Evolutionary conservation across 805 yeast species (phyloP).

Genomic region (Ogataea populi-albae): DNA sequence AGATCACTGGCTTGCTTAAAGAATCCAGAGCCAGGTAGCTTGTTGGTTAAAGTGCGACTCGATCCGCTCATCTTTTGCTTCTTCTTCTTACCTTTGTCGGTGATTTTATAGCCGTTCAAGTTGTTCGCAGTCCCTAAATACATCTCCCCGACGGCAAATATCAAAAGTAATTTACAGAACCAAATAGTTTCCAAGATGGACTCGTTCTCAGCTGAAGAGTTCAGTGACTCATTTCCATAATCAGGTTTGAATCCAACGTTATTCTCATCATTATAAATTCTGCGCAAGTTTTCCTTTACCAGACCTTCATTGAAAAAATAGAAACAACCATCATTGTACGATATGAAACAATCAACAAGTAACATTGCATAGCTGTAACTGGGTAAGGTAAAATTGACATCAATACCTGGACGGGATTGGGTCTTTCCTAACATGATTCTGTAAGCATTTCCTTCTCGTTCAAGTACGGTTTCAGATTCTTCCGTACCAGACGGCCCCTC

Average conservation of each 20-base stretch:
- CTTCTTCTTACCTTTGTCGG: slow-evolving; percentile 21
- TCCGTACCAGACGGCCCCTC: slow-evolving; percentile 1
- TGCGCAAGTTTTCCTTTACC: slow-evolving; percentile 62
- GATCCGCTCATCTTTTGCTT: slow-evolving; percentile 15
- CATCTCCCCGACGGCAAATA: slow-evolving; percentile 82
- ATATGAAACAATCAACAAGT: slow-evolving; percentile 70
- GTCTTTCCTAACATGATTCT: slow-evolving; percentile 66
- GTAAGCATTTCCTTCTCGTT: slow-evolving; percentile 75
- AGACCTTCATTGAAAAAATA: slow-evolving; percentile 82
- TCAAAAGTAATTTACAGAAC: slow-evolving; percentile 71
- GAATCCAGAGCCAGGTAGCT: slow-evolving; percentile 75
- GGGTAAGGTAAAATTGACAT: slow-evolving; percentile 71
- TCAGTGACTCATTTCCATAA: slow-evolving; percentile 24
- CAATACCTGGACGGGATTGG: slow-evolving; percentile 62
- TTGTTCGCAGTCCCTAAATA: slow-evolving; percentile 73
- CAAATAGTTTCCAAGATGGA: slow-evolving; percentile 72
- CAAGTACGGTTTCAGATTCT: slow-evolving; percentile 52
- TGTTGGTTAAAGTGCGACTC: slow-evolving; percentile 28
- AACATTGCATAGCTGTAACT: slow-evolving; percentile 74
- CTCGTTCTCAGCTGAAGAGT: slow-evolving; percentile 37
- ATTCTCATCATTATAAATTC: slow-evolving; percentile 57
- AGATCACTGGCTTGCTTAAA: slow-evolving; percentile 78
- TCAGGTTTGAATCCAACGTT: slow-evolving; percentile 30
- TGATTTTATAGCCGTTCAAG: slow-evolving; percentile 46
- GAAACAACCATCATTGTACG: slow-evolving; percentile 81